phyloP scores from a whole-genome alignment of 441 rosid genomes.

The Gossypium trilobum region DNA sequence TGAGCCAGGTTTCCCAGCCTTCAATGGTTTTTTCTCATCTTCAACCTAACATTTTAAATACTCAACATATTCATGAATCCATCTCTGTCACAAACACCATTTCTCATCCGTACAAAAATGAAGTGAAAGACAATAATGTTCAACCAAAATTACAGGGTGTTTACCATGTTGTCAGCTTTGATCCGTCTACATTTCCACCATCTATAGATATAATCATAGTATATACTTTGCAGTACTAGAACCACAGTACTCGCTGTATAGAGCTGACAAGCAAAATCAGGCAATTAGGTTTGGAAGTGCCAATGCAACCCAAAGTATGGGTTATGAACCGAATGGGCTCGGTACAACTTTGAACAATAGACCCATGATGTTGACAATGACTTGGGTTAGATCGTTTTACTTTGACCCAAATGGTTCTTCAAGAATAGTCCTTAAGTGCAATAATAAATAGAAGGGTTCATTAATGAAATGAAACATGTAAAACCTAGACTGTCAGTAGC shows the following conservation, averaged over 20 bases:
- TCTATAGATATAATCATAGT: conserved; percentile 51
- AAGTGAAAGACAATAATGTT: not conserved
- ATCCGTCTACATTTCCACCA: conserved; percentile 30
- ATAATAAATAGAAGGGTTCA: not conserved
- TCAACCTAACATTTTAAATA: conserved; percentile 21
- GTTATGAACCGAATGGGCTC: not conserved
- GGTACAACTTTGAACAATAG: not conserved
- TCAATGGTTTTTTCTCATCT: conserved; percentile 45
- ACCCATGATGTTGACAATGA: not conserved
- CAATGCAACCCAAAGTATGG: not conserved
- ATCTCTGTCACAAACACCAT: not conserved
- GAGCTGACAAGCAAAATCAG: conserved; percentile 36
- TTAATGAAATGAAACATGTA: not conserved
- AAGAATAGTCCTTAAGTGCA: not conserved
- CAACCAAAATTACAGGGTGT: not conserved
- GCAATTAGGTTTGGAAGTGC: not conserved
- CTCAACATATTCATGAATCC: not conserved
- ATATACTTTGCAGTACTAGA: conserved; percentile 54
- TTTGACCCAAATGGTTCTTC: not conserved
- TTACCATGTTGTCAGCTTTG: conserved; percentile 31
- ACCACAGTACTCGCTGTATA: conserved; percentile 61
- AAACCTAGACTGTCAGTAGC: not conserved
- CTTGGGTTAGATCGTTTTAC: not conserved
- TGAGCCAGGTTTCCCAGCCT: conserved; percentile 25
- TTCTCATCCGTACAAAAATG: not conserved